Evolutionary conservation across 805 yeast genomes (phyloP), one percentile per base, ranked within the genome.

Genomic region (Lipomyces orientalis): DNA sequence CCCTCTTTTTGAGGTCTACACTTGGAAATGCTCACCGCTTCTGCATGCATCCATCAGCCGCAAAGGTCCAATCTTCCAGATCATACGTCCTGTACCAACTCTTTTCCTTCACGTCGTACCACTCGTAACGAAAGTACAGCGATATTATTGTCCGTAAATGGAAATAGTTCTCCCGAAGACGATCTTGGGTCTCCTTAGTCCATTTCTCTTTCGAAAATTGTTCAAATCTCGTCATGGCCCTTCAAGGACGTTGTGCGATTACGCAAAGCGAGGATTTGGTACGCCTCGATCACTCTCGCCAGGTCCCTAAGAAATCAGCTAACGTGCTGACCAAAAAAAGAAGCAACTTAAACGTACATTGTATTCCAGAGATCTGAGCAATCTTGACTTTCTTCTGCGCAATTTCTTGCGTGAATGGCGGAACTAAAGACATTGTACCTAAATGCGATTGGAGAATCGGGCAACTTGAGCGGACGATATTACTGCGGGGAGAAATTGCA

Each of bases 81-180:
- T 69, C 71, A 31, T 68, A 68, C 31, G 69, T 65, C 25, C 71
- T 62, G 56, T 37, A 66, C 71, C 71, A 68, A 39, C 62, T 60
- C 37, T 64, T 66, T 7, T 37, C 25, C 39, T 35, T 25, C 51
- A 7, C 54, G 52, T 65, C 56, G 9, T 12, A n/a, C 69, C 69
- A 68, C 39, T 68, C 71, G 46, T 68, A 68, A 69, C 71, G 65
- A 51, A 68, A 68, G 69, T n/a, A 68, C 71, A 6, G 71, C 71
- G 49, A 68, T 68, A 61, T 64, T 58, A 61, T 64, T 68, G 16
- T 58, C 64, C 12, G 58, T 46, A 52, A 58, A 68, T 39, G 69
- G 55, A 46, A 68, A 68, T 35, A 68, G 52, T 54, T 68, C 71
- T 61, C 65, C 16, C 71, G 69, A 12, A 68, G 67, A 43, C 56